Evolutionary conservation across 2,329 filamentous ascomycete species (phyloP).

Genomic region (Pseudocercospora musae): DNA sequence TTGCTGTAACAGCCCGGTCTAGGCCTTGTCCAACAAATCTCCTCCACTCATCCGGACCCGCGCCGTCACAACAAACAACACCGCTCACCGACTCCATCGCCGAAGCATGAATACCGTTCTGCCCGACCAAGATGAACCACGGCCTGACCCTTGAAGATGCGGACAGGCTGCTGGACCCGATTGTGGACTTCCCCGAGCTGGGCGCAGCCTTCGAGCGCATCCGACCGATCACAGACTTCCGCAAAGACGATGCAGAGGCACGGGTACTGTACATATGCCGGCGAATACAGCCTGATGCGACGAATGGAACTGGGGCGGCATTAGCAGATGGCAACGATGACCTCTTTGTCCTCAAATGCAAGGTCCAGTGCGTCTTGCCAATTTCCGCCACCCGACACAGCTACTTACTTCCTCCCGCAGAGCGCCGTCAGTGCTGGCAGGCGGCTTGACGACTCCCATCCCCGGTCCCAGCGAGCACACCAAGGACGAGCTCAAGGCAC

Average conservation of each 20-base stretch:
- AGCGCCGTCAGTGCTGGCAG: constrained; percentile 27
- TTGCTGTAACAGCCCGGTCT: background rate
- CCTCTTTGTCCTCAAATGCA: constrained; percentile 31
- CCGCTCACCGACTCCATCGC: background rate
- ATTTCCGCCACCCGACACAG: background rate
- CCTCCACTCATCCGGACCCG: background rate
- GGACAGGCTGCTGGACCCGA: constrained; percentile 18
- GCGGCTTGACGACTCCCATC: constrained; percentile 23
- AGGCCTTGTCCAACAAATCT: background rate
- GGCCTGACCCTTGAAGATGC: constrained; percentile 21
- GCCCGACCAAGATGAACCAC: constrained; percentile 14
- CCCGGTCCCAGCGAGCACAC: constrained; percentile 28
- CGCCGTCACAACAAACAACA: background rate
- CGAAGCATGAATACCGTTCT: background rate
- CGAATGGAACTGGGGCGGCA: background rate
- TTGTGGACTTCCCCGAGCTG: constrained; percentile 16
- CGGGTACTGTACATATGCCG: constrained; percentile 31
- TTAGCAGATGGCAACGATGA: constrained; percentile 8
- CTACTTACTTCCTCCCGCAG: constrained; percentile 8
- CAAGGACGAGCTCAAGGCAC: constrained; percentile 27
- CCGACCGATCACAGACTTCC: constrained; percentile 32
- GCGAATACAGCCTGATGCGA: constrained; percentile 1
- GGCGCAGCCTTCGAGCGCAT: constrained; percentile 21
- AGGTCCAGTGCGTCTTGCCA: constrained; percentile 26
- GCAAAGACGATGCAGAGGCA: constrained; percentile 31